phyloP scores from a whole-genome alignment of 2,329 filamentous ascomycete genomes.

The Fusarium hostae region DNA sequence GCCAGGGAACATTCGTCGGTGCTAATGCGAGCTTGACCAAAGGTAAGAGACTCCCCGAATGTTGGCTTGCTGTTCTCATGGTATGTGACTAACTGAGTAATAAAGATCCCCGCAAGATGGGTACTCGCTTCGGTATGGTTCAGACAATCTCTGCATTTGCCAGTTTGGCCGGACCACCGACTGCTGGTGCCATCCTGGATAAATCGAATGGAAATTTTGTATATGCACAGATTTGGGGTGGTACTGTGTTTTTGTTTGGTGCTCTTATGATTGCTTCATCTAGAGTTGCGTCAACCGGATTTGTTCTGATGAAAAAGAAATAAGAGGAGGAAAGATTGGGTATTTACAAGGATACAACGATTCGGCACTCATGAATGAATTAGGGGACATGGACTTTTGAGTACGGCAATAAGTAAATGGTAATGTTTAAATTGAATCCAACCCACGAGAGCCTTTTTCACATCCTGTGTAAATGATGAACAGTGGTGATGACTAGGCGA shows the following conservation, averaged over 20 bases:
- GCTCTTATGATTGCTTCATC: slow-evolving; percentile 48
- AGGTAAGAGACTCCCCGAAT: not conserved
- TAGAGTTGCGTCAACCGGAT: slow-evolving; percentile 51
- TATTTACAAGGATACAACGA: not conserved
- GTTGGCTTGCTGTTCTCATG: not conserved
- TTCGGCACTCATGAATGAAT: not conserved
- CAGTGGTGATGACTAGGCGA: slow-evolving; percentile 53
- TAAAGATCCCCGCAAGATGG: slow-evolving; percentile 54
- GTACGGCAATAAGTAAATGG: not conserved
- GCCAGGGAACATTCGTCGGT: slow-evolving; percentile 49
- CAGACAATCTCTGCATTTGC: slow-evolving; percentile 55
- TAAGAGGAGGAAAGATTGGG: not conserved
- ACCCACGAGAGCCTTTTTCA: not conserved
- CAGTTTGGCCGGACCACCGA: slow-evolving; percentile 55
- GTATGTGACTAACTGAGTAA: not conserved
- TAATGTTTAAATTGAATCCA: slow-evolving; percentile 30
- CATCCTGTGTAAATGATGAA: slow-evolving; percentile 30
- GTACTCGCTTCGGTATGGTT: slow-evolving; percentile 57
- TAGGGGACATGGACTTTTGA: not conserved
- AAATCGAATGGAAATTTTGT: slow-evolving; percentile 47
- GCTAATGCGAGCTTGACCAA: slow-evolving; percentile 54
- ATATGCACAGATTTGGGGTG: slow-evolving; percentile 61
- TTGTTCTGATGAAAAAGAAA: slow-evolving; percentile 51
- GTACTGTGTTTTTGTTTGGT: slow-evolving; percentile 52
- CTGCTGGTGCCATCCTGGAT: slow-evolving; percentile 48